Conservation (phyloP, 768 basidiomycete species). For the Termitomyces sp. region DNA sequence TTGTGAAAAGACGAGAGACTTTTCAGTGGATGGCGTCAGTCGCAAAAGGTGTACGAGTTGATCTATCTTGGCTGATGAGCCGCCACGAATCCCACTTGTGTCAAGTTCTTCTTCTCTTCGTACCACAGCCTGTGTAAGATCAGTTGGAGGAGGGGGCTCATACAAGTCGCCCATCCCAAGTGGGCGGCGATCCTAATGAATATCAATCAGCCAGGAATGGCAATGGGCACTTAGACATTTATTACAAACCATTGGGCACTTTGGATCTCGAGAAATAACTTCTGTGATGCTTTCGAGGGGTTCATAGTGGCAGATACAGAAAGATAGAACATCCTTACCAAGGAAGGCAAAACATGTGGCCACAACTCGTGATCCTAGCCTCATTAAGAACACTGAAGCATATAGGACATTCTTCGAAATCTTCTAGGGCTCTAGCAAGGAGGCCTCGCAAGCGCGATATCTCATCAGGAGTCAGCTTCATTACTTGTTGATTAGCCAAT, state of each 20-base stretch:
- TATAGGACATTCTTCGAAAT: conserved; percentile 80
- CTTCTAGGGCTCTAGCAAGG: conserved; percentile 69
- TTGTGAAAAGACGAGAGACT: conserved; percentile 87
- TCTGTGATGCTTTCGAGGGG: conserved; percentile 54
- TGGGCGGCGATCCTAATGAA: conserved; percentile 67
- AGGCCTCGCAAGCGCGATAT: conserved; percentile 52
- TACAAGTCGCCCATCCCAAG: conserved; percentile 54
- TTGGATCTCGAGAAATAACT: conserved; percentile 65
- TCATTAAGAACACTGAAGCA: conserved; percentile 61
- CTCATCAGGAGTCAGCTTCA: conserved; percentile 49
- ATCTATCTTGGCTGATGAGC: conserved; percentile 82
- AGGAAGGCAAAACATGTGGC: conserved; percentile 67
- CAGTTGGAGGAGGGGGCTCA: conserved; percentile 60
- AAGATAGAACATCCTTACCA: conserved; percentile 43
- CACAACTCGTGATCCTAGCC: conserved; percentile 70
- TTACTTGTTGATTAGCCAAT: conserved; percentile 18
- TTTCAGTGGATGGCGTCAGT: conserved; percentile 65
- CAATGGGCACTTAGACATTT: not conserved
- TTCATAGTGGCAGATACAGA: not conserved
- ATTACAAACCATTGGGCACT: conserved; percentile 71
- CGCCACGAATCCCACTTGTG: conserved; percentile 36
- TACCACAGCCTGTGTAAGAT: conserved; percentile 60
- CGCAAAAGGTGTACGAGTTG: conserved; percentile 72
- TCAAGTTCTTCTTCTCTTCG: conserved; percentile 37
- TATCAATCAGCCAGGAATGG: not conserved